Evolutionary conservation across 2,329 filamentous ascomycete genomes (phyloP).

Genomic region (Diaporthe sp.): DNA sequence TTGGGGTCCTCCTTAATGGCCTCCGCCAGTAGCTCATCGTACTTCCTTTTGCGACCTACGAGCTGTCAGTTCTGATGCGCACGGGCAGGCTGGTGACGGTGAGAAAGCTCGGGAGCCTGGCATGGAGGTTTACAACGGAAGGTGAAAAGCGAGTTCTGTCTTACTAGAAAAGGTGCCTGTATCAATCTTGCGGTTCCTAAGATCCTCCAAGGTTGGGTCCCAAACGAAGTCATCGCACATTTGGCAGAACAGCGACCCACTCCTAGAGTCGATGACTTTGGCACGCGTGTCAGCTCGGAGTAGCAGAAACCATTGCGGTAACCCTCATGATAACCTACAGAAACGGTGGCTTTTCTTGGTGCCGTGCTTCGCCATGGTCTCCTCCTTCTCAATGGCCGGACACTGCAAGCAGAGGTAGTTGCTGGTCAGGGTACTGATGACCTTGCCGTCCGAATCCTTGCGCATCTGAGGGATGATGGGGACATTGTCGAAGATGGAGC

Average conservation of each 20-base stretch:
- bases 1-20: conserved; percentile 78
- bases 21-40: conserved; percentile 78
- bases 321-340: conserved; percentile 64
- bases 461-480: conserved; percentile 76
- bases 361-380: conserved; percentile 77
- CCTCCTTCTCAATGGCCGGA: conserved; percentile 75
- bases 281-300: conserved; percentile 47
- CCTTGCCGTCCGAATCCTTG: conserved; percentile 68
- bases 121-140: neutral
- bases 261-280: conserved; percentile 82
- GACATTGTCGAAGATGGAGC: conserved; percentile 77
- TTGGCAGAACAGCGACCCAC: conserved; percentile 82
- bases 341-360: conserved; percentile 80
- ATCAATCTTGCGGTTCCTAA: conserved; percentile 78
- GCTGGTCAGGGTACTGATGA: conserved; percentile 70
- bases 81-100: neutral
- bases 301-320: neutral
- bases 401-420: conserved; percentile 84
- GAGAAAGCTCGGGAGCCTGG: neutral
- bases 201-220: conserved; percentile 83
- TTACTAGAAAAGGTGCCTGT: conserved; percentile 75
- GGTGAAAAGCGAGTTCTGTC: conserved; percentile 45
- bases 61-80: conserved; percentile 34
- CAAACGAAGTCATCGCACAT: conserved; percentile 88
- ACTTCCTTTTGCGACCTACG: conserved; percentile 79